These are phyloP conservation scores for Monilinia vaccinii-corymbosi DNA, from an alignment of 2,329 filamentous ascomycete species.

Conservation along the genomic window DNA sequence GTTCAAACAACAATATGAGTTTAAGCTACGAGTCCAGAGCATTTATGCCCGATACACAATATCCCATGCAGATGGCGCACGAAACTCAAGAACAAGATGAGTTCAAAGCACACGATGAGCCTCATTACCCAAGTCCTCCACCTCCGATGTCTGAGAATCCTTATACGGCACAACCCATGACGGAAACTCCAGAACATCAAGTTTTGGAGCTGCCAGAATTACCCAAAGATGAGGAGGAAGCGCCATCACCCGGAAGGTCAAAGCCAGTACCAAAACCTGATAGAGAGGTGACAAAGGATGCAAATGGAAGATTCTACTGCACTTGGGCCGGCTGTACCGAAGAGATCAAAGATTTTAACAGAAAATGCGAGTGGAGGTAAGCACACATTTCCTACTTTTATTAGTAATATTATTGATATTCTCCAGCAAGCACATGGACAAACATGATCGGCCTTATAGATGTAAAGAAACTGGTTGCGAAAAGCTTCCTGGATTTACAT, in stretches of 20 bases:
- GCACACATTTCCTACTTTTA: slow-evolving; percentile 36
- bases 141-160: slow-evolving; percentile 25
- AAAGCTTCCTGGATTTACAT: slow-evolving; percentile 89
- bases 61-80: slow-evolving; percentile 25
- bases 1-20: slow-evolving; percentile 17
- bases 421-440: slow-evolving; percentile 91
- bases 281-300: slow-evolving; percentile 50
- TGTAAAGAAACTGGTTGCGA: slow-evolving; percentile 77
- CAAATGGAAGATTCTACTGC: slow-evolving; percentile 70
- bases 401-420: background rate
- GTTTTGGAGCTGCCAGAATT: slow-evolving; percentile 24
- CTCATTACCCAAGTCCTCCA: slow-evolving; percentile 27
- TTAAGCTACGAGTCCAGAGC: slow-evolving; percentile 24
- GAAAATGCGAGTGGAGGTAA: slow-evolving; percentile 82
- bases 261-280: slow-evolving; percentile 52
- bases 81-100: slow-evolving; percentile 26
- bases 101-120: slow-evolving; percentile 19
- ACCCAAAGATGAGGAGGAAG: slow-evolving; percentile 25
- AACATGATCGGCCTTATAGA: slow-evolving; percentile 88
- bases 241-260: slow-evolving; percentile 25
- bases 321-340: slow-evolving; percentile 60
- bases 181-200: slow-evolving; percentile 16
- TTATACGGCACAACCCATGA: slow-evolving; percentile 23
- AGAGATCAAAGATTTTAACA: slow-evolving; percentile 56
- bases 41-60: slow-evolving; percentile 20